Base-by-base conservation (phyloP, 2,329 filamentous ascomycete genomes). In the Fusarium tjaetaba region DNA sequence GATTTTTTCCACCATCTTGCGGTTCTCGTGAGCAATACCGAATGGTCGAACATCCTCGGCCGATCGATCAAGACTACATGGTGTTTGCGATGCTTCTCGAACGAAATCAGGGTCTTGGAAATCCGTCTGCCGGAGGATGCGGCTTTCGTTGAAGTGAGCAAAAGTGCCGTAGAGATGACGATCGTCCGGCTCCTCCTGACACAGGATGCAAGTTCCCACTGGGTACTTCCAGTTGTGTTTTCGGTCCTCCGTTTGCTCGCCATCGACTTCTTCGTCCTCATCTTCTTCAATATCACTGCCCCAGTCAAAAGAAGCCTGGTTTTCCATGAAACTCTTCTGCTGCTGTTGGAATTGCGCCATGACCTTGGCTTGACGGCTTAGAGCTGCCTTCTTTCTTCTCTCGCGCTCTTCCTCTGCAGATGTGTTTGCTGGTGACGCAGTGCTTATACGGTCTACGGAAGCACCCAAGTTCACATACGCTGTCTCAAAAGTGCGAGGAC, bases 331-430 rank as follows among this genome's bases (percentile, higher is more conserved):
- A 77, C 91, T 96, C 83, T 97, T 96, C 80, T 98, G 97, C 79
- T 99, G 96, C 80, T 97, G 93, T 81, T 98, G 96, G 83, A 99
- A 98, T 79, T 98, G 95, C 4, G 95, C 96, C 95, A 99, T 98
- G 38, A 99, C 94, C 78, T 91, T 93, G 4, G 95, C 95, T 82
- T 98, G 95, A 28, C 96, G 91, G 76, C 95, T 96, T 45, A 95
- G 84, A 1, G 96, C 96, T 59, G 96, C 94, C 82, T 93, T 93
- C 86, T 98, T 99, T 85, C 96, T 97, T 69, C 90, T 86, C 81
- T 96, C 93, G 22, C 90, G 89, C 78, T 96, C 93, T 74, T 92
- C 92, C 67, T 93, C 92, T 42, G 87, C 90, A 11, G 89, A 87
- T 61, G 86, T 88, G 62, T 86, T 88, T 20, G 93, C 93, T n/a